Base-by-base conservation (phyloP, 2,329 filamentous ascomycete species). In the Blumeria hordei region DNA sequence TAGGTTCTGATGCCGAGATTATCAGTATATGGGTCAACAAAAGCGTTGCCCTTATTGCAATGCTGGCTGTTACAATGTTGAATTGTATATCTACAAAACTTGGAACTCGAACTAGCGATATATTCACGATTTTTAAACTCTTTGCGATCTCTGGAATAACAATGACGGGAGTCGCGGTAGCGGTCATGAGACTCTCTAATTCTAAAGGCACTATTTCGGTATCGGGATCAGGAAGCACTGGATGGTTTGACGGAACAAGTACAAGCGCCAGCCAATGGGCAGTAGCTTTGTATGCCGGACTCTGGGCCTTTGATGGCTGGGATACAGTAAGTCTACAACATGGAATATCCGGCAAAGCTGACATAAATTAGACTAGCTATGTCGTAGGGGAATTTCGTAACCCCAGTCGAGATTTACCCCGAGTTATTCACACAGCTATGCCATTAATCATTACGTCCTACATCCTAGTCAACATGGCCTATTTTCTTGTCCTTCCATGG, bases 301-400 rank as follows among this genome's bases (percentile, higher is more conserved):
- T 98, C 5, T 98, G 92, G 92, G 92, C 92, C 0, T 98, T 92
- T 69, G 92, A 98, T 66, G 92, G 92, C 34, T 98, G 92, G 92
- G 92, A 98, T 66, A 98, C 98, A 67, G 87, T 92, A 70, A 71
- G 83, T 73, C 36, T 52, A n/a, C 9, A 9, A 6, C 39, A 1
- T 8, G 18, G 39, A 12, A 43, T 6, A 43, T 43, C 14, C 12
- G 10, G 39, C 39, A n/a, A 43, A 43, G 10, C 14, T n/a, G 14
- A n/a, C 10, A 43, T 6, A 43, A 47, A 21, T 9, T 59, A 92
- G 86, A 94, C 90, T 59, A 98, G 95, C 69, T 98, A 95, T 64
- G 92, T 98, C 6, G 88, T 93, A 0, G 92, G 88, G 62, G 92
- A 98, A 69, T 96, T 98, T 71, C 84, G 88, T 63, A 88, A 95